Conservation (phyloP, 148 eudicot genomes). For the Cornus kousa region DNA sequence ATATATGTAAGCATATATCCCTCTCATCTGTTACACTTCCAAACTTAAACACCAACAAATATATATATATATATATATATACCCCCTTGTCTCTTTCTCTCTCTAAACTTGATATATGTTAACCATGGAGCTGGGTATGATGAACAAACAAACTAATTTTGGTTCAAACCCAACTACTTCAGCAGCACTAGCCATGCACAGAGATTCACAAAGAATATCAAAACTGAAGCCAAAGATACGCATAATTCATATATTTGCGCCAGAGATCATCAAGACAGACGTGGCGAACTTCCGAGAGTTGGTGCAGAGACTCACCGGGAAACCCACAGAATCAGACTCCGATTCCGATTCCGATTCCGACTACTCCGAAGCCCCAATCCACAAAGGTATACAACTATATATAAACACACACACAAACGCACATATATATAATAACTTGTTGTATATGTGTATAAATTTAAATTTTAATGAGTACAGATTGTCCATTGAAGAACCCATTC, state of each 20-base stretch:
- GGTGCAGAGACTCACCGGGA: conserved; percentile 78
- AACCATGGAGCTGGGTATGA: conserved; percentile 9
- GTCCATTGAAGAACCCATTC: no score
- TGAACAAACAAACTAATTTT: conserved; percentile 22
- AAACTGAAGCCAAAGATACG: conserved; percentile 70
- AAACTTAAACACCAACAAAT: conserved; percentile 11
- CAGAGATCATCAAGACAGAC: conserved; percentile 78
- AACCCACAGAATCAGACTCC: conserved; percentile 41
- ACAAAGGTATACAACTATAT: no score
- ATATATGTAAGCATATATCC: conserved; percentile 14
- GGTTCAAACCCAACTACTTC: conserved; percentile 21
- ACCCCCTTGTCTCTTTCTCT: conserved; percentile 1
- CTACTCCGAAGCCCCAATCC: no score
- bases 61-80: no score
- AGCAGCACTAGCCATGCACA: conserved; percentile 48
- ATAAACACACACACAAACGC: no score
- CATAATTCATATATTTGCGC: conserved; percentile 71
- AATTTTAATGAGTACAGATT: no score
- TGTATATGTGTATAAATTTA: no score
- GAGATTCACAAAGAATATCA: conserved; percentile 46
- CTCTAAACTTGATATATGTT: neutral
- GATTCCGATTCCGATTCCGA: no score
- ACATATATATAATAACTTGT: no score
- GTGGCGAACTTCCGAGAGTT: conserved; percentile 63
- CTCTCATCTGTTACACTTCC: neutral